Percentiles rank a stretch among this genome's conserved stretches.
phyloP scores from a whole-genome alignment of 2,329 filamentous ascomycete species.

The Colletotrichum sp. region DNA sequence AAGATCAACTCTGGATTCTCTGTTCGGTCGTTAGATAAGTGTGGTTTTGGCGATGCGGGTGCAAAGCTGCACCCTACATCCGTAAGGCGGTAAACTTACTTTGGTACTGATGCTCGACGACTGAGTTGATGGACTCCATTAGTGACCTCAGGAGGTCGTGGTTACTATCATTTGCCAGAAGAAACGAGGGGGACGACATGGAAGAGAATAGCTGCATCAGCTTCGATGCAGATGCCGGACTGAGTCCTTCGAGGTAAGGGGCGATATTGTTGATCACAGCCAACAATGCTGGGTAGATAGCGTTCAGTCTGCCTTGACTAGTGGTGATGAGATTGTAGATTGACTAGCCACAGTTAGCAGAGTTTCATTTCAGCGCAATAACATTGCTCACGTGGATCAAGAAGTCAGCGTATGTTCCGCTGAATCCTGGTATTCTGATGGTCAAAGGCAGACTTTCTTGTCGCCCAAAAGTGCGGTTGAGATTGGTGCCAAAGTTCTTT shows the following conservation, averaged over 20 bases:
- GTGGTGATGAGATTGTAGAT: conserved; percentile 91
- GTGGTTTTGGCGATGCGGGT: neutral
- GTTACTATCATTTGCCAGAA: conserved; percentile 91
- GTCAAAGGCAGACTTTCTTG: conserved; percentile 85
- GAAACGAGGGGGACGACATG: conserved; percentile 92
- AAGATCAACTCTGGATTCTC: conserved; percentile 85
- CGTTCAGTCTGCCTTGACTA: conserved; percentile 87
- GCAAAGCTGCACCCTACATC: neutral
- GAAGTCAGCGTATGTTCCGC: conserved; percentile 91
- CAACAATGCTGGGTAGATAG: conserved; percentile 89
- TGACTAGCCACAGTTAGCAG: conserved; percentile 58
- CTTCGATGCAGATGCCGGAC: conserved; percentile 76
- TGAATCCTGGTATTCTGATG: conserved; percentile 84
- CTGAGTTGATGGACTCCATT: conserved; percentile 86
- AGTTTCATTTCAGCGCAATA: neutral
- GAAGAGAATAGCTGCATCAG: conserved; percentile 87
- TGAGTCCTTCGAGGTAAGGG: conserved; percentile 80
- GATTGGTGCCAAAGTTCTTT: conserved; percentile 83
- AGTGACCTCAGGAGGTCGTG: conserved; percentile 81
- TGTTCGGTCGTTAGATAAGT: conserved; percentile 32
- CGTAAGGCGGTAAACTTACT: conserved; percentile 52
- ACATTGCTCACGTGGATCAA: conserved; percentile 76
- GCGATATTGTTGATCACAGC: conserved; percentile 94
- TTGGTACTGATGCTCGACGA: conserved; percentile 86
- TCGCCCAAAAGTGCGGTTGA: conserved; percentile 87